These are phyloP conservation scores for Sporothrix humicola DNA, from an alignment of 2,329 filamentous ascomycete genomes.

Conservation along the genomic window DNA sequence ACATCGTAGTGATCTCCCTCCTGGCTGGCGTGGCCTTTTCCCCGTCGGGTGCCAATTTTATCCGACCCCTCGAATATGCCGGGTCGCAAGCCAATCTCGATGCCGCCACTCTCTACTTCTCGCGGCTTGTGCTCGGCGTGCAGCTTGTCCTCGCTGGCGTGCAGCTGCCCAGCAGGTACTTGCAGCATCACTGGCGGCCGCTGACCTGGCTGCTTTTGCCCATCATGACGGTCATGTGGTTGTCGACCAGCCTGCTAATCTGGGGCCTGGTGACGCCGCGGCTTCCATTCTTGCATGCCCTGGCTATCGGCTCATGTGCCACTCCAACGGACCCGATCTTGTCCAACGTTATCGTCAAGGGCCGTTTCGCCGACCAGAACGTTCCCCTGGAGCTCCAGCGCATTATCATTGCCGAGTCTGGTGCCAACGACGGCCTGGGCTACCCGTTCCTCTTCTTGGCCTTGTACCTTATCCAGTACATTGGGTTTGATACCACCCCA, in stretches of 20 bases:
- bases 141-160: conserved; percentile 89
- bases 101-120: conserved; percentile 80
- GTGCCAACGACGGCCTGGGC: conserved; percentile 85
- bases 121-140: conserved; percentile 83
- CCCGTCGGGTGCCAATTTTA: conserved; percentile 75
- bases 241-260: conserved; percentile 76
- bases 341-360: conserved; percentile 86
- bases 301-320: conserved; percentile 84
- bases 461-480: conserved; percentile 81
- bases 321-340: conserved; percentile 89
- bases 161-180: conserved; percentile 82
- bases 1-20: conserved; percentile 74
- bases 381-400: conserved; percentile 81
- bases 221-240: conserved; percentile 86
- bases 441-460: conserved; percentile 89
- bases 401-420: conserved; percentile 81
- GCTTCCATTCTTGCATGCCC: conserved; percentile 75
- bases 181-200: conserved; percentile 78
- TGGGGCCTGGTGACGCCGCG: conserved; percentile 73
- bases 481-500: conserved; percentile 63
- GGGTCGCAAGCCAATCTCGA: conserved; percentile 63
- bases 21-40: conserved; percentile 79
- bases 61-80: conserved; percentile 78
- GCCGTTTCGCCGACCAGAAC: conserved; percentile 80
- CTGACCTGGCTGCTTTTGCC: conserved; percentile 78